These are phyloP conservation scores for Candolleomyces eurysporus DNA, from an alignment of 768 basidiomycete species.

Conservation along the genomic window DNA sequence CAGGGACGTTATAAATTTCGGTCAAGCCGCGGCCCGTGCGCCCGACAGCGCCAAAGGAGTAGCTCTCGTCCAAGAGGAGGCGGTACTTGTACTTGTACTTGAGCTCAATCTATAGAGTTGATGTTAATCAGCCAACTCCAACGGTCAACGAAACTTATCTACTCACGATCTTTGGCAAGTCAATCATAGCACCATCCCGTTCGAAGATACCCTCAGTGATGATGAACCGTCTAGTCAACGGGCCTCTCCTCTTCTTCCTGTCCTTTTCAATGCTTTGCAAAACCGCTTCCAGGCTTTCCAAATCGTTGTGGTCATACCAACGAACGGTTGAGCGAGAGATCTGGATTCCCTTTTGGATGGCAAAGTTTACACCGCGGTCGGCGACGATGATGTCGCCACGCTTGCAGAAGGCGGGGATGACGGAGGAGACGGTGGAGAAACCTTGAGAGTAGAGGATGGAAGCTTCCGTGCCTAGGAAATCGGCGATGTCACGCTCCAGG, in stretches of 20 bases:
- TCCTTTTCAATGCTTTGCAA: conserved; percentile 85
- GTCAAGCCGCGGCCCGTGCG: conserved; percentile 93
- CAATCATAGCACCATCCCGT: conserved; percentile 88
- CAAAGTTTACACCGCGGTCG: conserved; percentile 93
- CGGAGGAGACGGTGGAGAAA: conserved; percentile 88
- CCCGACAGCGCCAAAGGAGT: conserved; percentile 92
- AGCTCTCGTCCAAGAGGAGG: conserved; percentile 88
- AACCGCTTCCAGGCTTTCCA: conserved; percentile 87
- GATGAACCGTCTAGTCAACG: conserved; percentile 89
- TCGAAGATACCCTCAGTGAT: conserved; percentile 97
- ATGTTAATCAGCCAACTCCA: not conserved
- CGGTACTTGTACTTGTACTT: conserved; percentile 97
- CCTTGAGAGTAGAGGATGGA: conserved; percentile 93
- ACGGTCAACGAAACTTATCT: too few relatives aligned
- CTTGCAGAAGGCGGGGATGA: conserved; percentile 97
- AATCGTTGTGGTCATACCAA: conserved; percentile 97
- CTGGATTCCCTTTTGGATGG: conserved; percentile 94
- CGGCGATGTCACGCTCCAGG: conserved; percentile 84
- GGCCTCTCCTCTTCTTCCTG: conserved; percentile 74
- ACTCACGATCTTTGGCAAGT: conserved; percentile 87
- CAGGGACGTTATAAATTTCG: conserved; percentile 91
- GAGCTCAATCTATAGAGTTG: conserved; percentile 70
- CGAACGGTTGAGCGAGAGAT: conserved; percentile 88
- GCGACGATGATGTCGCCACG: conserved; percentile 98
- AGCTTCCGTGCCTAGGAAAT: conserved; percentile 86